phyloP scores from a whole-genome alignment of 768 basidiomycete genomes.

The Termitomyces sp. region DNA sequence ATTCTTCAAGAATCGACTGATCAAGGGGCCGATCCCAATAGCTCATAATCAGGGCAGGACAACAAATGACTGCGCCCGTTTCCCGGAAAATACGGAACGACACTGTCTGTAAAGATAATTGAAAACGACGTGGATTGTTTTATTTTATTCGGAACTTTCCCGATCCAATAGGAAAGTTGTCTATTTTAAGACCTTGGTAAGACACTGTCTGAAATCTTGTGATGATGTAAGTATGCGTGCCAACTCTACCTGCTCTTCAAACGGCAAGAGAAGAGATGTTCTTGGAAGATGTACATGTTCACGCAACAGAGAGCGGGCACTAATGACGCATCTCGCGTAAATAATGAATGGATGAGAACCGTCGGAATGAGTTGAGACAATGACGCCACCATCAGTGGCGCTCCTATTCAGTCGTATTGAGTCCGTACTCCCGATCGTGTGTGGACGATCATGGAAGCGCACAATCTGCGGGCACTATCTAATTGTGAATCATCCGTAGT shows the following conservation, averaged over 20 bases:
- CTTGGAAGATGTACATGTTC: neutral
- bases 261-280: neutral
- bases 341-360: neutral
- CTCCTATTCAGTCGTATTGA: slow-evolving; percentile 7
- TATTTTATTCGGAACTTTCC: neutral
- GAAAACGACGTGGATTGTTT: neutral
- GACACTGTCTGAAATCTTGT: neutral
- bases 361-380: slow-evolving; percentile 6
- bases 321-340: neutral
- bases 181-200: neutral
- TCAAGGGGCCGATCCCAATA: neutral
- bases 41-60: neutral
- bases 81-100: neutral
- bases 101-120: neutral
- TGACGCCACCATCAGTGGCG: slow-evolving; percentile 8
- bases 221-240: neutral
- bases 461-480: neutral
- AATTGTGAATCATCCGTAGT: neutral
- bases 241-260: neutral
- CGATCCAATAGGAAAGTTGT: neutral
- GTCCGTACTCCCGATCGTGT: neutral
- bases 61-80: neutral
- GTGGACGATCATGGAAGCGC: neutral
- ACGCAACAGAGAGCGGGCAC: neutral
- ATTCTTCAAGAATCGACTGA: neutral